Conservation (phyloP, 371 early-diverging fungal genomes). For the Gilbertella persicaria region DNA sequence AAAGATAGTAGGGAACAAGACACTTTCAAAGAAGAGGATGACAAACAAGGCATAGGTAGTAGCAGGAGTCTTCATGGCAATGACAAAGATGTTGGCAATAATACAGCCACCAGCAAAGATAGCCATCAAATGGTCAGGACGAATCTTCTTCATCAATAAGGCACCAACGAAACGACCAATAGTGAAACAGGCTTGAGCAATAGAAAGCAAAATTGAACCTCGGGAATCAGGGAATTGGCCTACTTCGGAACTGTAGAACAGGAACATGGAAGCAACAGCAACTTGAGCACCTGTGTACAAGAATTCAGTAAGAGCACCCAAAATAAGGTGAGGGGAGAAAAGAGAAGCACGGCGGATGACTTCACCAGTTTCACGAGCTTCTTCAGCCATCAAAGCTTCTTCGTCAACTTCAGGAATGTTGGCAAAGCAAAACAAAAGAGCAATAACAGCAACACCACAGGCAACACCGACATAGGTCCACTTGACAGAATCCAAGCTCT, state of each 20-base stretch:
- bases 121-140: constrained; percentile 37
- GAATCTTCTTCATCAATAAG: constrained; percentile 29
- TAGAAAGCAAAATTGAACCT: constrained; percentile 33
- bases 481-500: constrained; percentile 40
- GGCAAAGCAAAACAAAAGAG: constrained; percentile 41
- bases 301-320: constrained; percentile 44
- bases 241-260: constrained; percentile 40
- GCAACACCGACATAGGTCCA: constrained; percentile 52
- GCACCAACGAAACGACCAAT: constrained; percentile 50
- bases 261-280: constrained; percentile 44
- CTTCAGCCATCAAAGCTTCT: constrained; percentile 78
- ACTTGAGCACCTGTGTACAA: constrained; percentile 51
- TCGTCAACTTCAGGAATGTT: constrained; percentile 50
- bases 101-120: constrained; percentile 31
- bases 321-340: constrained; percentile 38
- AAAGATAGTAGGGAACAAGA: constrained; percentile 52
- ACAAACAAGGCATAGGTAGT: constrained; percentile 40
- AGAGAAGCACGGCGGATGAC: constrained; percentile 79
- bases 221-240: constrained; percentile 32
- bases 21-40: constrained; percentile 47
- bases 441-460: constrained; percentile 43
- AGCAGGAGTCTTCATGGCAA: constrained; percentile 31
- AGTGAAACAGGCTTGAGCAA: constrained; percentile 46
- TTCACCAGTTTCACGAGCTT: constrained; percentile 85
- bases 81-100: constrained; percentile 32